Base-by-base conservation (phyloP, 2,329 filamentous ascomycete species). In the Fusarium anthophilum region DNA sequence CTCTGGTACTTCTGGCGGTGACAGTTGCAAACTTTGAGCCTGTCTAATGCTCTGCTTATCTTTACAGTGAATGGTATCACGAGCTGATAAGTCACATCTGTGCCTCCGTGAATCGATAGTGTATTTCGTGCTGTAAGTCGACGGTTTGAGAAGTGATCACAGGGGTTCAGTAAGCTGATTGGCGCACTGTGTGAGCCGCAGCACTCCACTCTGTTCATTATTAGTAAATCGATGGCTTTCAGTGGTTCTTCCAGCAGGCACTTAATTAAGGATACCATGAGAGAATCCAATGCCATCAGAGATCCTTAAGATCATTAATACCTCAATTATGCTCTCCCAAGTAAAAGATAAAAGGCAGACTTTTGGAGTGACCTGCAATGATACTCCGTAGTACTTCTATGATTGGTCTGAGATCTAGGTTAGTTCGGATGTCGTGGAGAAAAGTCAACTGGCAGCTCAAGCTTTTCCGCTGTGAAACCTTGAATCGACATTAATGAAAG, bases 101-200 rank as follows among this genome's bases (percentile, higher is more conserved):
- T n/a, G 62, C 53, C 38, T 64, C 72, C 50, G 28, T 37, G 37
- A 64, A 47, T 54, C 44, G 15, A 43, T 70, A 60, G 41, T 54
- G 55, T 44, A 32, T 24, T 51, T 24, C 37, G 44, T 54, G 37
- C 66, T 77, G 72, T 75, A 69, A 58, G 64, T 69, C 63, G 56
- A 75, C 70, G 61, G 51, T 70, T 76, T 65, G 26, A 70, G 74
- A 64, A 66, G 51, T 43, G 39, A n/a, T 58, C 51, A 53, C 75
- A 78, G 59, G 69, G 74, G 66, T 53, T 55, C 28, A 24, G 48
- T 60, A 45, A 56, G 44, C 68, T 63, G 53, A 70, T 69, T 65
- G 55, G 63, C 17, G 51, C 22, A 44, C 20, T 44, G 38, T 47
- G 35, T 48, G 58, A 75, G 62, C 60, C 53, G 10, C 53, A 53